Conservation (phyloP, 495 filamentous ascomycete species). For the Immersiella caudata region DNA sequence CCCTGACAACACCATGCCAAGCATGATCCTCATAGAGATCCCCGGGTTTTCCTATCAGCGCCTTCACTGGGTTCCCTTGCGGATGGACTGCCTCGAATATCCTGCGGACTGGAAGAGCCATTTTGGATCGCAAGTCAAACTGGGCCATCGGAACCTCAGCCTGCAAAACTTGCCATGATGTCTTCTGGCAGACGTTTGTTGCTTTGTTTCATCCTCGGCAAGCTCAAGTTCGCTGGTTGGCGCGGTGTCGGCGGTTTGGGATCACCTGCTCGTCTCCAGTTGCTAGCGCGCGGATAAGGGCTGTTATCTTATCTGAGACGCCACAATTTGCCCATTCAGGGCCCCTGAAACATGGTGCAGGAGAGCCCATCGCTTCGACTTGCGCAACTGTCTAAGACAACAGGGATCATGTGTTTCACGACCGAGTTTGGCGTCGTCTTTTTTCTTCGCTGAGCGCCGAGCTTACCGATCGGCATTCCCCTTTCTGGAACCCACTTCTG, state of each 20-base stretch:
- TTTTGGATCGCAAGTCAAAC: neutral
- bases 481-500: neutral
- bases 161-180: neutral
- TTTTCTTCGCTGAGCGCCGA: constrained; percentile 6
- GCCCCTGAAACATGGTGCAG: constrained; percentile 17
- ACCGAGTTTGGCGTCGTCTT: neutral
- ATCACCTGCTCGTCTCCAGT: constrained; percentile 1
- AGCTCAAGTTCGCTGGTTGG: neutral
- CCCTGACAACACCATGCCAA: constrained; percentile 11
- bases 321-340: constrained; percentile 5
- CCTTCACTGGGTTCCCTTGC: neutral
- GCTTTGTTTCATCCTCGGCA: neutral
- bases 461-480: constrained; percentile 11
- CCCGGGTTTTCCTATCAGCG: constrained; percentile 4
- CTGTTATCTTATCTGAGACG: constrained; percentile 28
- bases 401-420: neutral
- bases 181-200: neutral
- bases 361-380: neutral
- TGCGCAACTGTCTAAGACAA: neutral
- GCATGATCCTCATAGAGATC: constrained; percentile 13
- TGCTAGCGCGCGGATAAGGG: neutral
- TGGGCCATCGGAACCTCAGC: neutral
- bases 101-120: neutral
- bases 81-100: neutral
- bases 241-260: neutral